These are phyloP conservation scores for Suhomyces guaymorum DNA, from an alignment of 1,139 yeast species.

Conservation along the genomic window DNA sequence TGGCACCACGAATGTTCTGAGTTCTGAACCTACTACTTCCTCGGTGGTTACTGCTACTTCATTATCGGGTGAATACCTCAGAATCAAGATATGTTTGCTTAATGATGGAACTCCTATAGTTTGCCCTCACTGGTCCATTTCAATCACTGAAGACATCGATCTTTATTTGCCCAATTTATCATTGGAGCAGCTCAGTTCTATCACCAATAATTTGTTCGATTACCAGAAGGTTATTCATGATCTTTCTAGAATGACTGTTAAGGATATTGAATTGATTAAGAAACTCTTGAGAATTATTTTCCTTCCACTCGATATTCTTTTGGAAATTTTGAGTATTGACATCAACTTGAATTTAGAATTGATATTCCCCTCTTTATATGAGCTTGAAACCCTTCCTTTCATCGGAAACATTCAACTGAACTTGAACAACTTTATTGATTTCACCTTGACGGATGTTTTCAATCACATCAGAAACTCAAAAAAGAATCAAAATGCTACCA, in stretches of 20 bases:
- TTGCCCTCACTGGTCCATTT: constrained; percentile 68
- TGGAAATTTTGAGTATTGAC: constrained; percentile 53
- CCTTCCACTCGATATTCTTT: constrained; percentile 63
- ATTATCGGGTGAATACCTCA: constrained; percentile 74
- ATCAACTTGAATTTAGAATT: constrained; percentile 78
- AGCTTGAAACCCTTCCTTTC: constrained; percentile 55
- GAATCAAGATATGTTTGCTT: constrained; percentile 68
- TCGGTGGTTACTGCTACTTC: constrained; percentile 93
- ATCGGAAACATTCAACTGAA: constrained; percentile 49
- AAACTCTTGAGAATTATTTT: constrained; percentile 46
- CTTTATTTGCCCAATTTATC: constrained; percentile 49
- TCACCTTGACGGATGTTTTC: constrained; percentile 69
- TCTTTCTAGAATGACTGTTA: constrained; percentile 37
- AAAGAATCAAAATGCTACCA: constrained; percentile 19
- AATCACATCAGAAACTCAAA: constrained; percentile 67
- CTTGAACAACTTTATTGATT: constrained; percentile 75
- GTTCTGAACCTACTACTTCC: constrained; percentile 29
- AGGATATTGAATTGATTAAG: constrained; percentile 40
- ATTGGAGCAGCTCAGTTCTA: constrained; percentile 42
- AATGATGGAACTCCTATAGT: constrained; percentile 87
- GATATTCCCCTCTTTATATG: constrained; percentile 75
- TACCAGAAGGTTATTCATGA: constrained; percentile 46
- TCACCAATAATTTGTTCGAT: constrained; percentile 46
- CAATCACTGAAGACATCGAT: constrained; percentile 57
- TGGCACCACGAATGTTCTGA: constrained; percentile 11